Evolutionary conservation across 2,329 filamentous ascomycete genomes (phyloP).

Genomic region (Biscogniauxia mediterranea): DNA sequence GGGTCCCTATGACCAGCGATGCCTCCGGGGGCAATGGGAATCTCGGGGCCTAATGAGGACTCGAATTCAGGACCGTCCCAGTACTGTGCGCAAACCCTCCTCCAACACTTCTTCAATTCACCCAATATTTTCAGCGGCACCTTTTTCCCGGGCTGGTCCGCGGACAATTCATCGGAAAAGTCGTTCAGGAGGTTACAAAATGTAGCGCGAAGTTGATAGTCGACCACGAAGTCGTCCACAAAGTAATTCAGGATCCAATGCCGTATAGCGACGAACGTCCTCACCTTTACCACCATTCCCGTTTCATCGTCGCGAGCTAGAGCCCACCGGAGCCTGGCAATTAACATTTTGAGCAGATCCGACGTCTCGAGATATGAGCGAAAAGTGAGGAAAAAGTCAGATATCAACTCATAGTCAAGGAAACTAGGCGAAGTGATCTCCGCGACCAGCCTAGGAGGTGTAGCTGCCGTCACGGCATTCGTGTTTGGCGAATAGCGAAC

Average conservation of each 20-base stretch:
- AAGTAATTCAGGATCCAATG: constrained; percentile 99
- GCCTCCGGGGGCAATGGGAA: constrained; percentile 75
- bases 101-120: constrained; percentile 97
- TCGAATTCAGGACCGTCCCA: constrained; percentile 77
- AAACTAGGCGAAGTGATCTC: constrained; percentile 96
- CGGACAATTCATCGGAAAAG: constrained; percentile 55
- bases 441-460: constrained; percentile 84
- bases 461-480: constrained; percentile 81
- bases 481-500: constrained; percentile 75
- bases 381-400: constrained; percentile 96
- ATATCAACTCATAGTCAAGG: constrained; percentile 93
- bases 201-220: constrained; percentile 68
- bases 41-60: constrained; percentile 58
- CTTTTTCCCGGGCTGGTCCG: constrained; percentile 44
- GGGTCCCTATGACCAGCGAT: constrained; percentile 60
- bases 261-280: constrained; percentile 90
- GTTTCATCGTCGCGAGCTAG: constrained; percentile 75
- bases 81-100: constrained; percentile 81
- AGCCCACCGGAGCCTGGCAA: constrained; percentile 86
- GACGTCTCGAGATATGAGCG: constrained; percentile 77
- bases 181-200: constrained; percentile 83
- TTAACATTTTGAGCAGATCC: constrained; percentile 77
- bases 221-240: constrained; percentile 83
- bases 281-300: constrained; percentile 90
- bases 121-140: constrained; percentile 79